Conservation (phyloP, 2,329 filamentous ascomycete genomes). For the Cladobotryum protrusum region DNA sequence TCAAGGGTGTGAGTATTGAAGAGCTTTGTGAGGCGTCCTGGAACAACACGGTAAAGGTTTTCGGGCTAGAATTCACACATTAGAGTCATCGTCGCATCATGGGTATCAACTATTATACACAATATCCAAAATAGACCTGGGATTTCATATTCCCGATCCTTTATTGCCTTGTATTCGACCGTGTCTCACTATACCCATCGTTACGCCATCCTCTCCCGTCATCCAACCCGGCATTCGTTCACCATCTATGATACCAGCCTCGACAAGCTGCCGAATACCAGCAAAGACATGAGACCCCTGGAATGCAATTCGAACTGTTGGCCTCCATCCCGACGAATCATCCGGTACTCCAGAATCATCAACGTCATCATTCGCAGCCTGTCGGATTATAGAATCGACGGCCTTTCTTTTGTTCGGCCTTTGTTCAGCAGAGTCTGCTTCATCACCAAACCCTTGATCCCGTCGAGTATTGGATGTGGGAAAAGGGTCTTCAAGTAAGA, state of each 20-base stretch:
- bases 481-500: constrained; percentile 54
- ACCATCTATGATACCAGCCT: constrained; percentile 68
- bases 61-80: constrained; percentile 51
- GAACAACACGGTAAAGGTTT: constrained; percentile 75
- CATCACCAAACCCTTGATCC: constrained; percentile 16
- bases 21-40: constrained; percentile 83
- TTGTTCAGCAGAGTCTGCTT: constrained; percentile 16
- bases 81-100: constrained; percentile 6
- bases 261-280: constrained; percentile 70
- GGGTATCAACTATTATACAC: constrained; percentile 25
- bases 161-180: constrained; percentile 58
- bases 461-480: constrained; percentile 23
- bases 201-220: constrained; percentile 80
- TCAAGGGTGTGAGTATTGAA: constrained; percentile 74
- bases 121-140: constrained; percentile 16
- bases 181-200: constrained; percentile 60
- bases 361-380: constrained; percentile 19
- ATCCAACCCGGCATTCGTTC: constrained; percentile 82
- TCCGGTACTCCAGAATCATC: constrained; percentile 15
- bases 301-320: constrained; percentile 56
- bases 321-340: constrained; percentile 26
- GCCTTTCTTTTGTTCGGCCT: constrained; percentile 24
- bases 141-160: constrained; percentile 45
- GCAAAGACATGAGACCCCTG: constrained; percentile 74
- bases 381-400: constrained; percentile 29